Conservation (phyloP, 768 basidiomycete genomes). For the Lepiota venenata region DNA sequence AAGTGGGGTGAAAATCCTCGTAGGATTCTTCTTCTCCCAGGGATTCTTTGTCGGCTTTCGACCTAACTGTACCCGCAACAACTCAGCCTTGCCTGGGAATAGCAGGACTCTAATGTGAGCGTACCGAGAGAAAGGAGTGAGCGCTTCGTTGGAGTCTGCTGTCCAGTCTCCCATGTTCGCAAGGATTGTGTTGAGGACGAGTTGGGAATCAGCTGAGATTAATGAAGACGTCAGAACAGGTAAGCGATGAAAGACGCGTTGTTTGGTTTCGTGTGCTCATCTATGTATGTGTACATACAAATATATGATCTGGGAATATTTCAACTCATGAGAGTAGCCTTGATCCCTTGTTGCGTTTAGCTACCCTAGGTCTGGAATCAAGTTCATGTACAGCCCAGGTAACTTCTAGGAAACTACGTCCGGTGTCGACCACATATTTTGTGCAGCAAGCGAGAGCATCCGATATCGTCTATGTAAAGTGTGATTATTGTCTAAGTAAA, state of each 20-base stretch:
- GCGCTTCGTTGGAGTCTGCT: constrained; percentile 71
- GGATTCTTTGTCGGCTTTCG: constrained; percentile 58
- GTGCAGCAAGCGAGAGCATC: neutral
- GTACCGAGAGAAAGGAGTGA: constrained; percentile 74
- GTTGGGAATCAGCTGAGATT: neutral
- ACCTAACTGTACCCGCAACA: constrained; percentile 50
- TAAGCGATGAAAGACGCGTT: constrained; percentile 25
- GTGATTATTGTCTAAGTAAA: neutral
- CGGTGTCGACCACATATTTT: too few species aligned
- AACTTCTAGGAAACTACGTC: neutral
- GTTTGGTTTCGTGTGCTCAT: constrained; percentile 20
- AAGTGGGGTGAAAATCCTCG: constrained; percentile 75
- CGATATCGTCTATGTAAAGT: neutral
- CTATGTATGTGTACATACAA: too few species aligned
- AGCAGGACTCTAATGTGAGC: constrained; percentile 6
- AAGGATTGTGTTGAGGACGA: neutral
- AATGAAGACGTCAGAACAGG: constrained; percentile 1
- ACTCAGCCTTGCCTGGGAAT: neutral
- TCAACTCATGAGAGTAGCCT: too few species aligned
- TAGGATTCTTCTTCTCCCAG: constrained; percentile 57
- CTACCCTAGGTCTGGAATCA: too few species aligned
- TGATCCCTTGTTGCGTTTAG: too few species aligned
- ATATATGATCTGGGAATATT: too few species aligned
- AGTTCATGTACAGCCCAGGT: neutral
- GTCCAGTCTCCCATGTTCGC: constrained; percentile 65